phyloP scores from a whole-genome alignment of 108 stramenopile species.

The Nitzschia sp. region DNA sequence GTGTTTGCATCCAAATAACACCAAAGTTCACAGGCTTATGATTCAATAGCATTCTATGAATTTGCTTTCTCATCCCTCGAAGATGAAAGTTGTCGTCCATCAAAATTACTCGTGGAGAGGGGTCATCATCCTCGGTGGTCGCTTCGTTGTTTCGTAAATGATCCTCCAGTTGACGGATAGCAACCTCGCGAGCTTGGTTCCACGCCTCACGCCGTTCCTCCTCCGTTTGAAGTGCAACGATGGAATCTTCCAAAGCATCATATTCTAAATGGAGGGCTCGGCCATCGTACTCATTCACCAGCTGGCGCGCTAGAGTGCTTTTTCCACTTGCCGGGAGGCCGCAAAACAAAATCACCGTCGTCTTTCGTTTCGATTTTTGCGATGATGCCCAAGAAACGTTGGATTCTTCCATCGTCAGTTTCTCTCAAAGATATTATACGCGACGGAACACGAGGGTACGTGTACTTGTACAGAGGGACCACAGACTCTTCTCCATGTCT shows the following conservation, averaged over 20 bases:
- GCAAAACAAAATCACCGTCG: conserved; percentile 46
- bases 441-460: no score
- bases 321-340: conserved; percentile 73
- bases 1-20: conserved; percentile 50
- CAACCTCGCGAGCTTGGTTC: conserved; percentile 54
- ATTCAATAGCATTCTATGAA: conserved; percentile 44
- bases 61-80: conserved; percentile 76
- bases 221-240: conserved; percentile 10
- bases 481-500: no score
- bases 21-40: conserved; percentile 31
- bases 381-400: no score
- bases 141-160: conserved; percentile 32
- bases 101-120: conserved; percentile 43
- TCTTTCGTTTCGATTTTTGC: no score
- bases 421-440: no score
- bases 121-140: not conserved
- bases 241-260: conserved; percentile 44
- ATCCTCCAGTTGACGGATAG: conserved; percentile 45
- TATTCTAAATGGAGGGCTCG: conserved; percentile 55
- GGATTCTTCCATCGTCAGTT: no score
- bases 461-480: no score
- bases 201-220: conserved; percentile 48
- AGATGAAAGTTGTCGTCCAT: conserved; percentile 86
- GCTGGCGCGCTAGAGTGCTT: conserved; percentile 45
- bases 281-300: conserved; percentile 5